Base-by-base conservation (phyloP, 805 yeast species). In the Sugiyamaella chiloensis region DNA sequence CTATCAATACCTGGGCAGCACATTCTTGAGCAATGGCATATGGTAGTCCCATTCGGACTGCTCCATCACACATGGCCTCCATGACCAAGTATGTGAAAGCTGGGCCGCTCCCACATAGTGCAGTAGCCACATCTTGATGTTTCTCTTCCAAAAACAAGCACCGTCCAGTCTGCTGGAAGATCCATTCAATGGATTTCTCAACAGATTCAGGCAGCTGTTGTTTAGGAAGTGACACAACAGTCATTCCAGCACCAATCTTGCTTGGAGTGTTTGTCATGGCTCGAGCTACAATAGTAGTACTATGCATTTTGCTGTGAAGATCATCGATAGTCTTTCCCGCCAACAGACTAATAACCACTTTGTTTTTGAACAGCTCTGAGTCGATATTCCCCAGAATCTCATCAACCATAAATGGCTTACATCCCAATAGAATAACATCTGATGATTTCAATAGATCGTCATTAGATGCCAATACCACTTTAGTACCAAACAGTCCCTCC, bases 231-330 rank as follows among this genome's bases (percentile, higher is more conserved):
- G 96, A 78, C n/a, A 93, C 81, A 32, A 88, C 89, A 8, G 98
- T 96, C 75, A 91, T 88, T 44, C 98, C 99, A 57, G 83, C 80
- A 19, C 97, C 96, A 65, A 78, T 87, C 64, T 83, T 83, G 16
- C 96, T 95, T 2, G 99, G 97, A 0, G 99, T 93, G 69, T 91
- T 93, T 40, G 99, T 91, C 96, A 95, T 90, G n/a, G 95, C 95
- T 53, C 96, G 78, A 19, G 95, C 87, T 26, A 91, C 81, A 50
- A 73, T 70, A 5, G 74, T 70, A 55, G 61, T 51, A 44, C 53
- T 56, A 53, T 55, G 48, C 43, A 63, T 50, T 58, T 79, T 76
- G 1, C 64, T 60, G 16, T 63, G 53, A 56, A 89, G 73, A 62
- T 85, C 86, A 16, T 72, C 80, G 52, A 90, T 81, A 14, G 96